Percentiles rank a stretch among this genome's conserved stretches.
These are phyloP conservation scores for Thozetella sp. DNA, from an alignment of 495 filamentous ascomycete genomes.

Conservation along the genomic window DNA sequence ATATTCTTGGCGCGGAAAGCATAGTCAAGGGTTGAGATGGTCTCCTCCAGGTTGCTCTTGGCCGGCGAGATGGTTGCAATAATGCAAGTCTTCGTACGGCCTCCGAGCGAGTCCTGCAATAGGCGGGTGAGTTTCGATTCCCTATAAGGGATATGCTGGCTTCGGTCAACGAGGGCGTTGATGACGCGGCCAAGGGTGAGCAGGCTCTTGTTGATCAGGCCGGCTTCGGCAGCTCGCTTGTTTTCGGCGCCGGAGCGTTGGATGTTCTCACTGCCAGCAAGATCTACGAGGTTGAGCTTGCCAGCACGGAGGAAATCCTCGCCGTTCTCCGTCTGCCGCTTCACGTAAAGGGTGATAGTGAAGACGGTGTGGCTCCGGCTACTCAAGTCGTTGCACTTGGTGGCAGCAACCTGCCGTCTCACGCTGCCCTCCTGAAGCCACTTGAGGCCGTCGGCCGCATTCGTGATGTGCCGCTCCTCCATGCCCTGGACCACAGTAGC, in stretches of 20 bases:
- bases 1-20: conserved; percentile 98
- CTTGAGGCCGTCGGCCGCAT: conserved; percentile 80
- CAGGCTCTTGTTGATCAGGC: conserved; percentile 96
- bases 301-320: conserved; percentile 93
- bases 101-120: conserved; percentile 94
- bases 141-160: conserved; percentile 90
- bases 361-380: conserved; percentile 96
- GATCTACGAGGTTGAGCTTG: conserved; percentile 93
- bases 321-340: conserved; percentile 71
- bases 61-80: conserved; percentile 96
- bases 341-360: conserved; percentile 87
- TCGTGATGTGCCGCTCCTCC: conserved; percentile 93
- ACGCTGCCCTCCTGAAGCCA: conserved; percentile 88
- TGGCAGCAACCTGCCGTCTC: conserved; percentile 94
- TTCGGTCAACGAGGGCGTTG: conserved; percentile 92
- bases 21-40: conserved; percentile 96
- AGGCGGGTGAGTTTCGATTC: conserved; percentile 96
- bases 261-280: conserved; percentile 97
- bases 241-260: conserved; percentile 96
- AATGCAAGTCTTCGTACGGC: conserved; percentile 96
- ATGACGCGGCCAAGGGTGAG: conserved; percentile 95
- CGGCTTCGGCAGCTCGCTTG: conserved; percentile 93
- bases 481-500: conserved; percentile 92
- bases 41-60: conserved; percentile 94
- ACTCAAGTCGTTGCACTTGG: conserved; percentile 97